A percentile compares a stretch with the other conserved stretches of the same genome.
Evolutionary conservation across 495 filamentous ascomycete genomes (phyloP).

Genomic region (Talaromyces thailandensis): DNA sequence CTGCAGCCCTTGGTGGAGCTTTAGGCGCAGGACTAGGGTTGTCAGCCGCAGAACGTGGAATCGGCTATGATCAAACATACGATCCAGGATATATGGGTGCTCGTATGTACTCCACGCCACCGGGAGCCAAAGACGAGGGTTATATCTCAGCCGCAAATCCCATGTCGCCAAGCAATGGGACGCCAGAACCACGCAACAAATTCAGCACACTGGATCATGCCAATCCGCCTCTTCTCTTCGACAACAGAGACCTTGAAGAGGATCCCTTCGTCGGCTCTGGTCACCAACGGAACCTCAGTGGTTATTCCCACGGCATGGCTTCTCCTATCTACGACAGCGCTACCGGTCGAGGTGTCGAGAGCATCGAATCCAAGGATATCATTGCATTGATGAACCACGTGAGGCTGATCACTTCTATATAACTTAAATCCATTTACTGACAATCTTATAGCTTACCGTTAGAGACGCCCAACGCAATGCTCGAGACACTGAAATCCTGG

Average conservation of each 20-base stretch:
- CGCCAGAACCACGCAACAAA: constrained; percentile 53
- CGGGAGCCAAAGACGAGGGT: constrained; percentile 66
- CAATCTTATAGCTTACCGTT: constrained; percentile 66
- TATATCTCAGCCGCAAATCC: constrained; percentile 81
- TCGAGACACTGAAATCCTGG: constrained; percentile 90
- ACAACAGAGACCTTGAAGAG: constrained; percentile 52
- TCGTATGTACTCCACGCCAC: constrained; percentile 32
- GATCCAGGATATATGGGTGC: constrained; percentile 26
- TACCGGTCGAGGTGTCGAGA: constrained; percentile 80
- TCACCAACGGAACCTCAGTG: constrained; percentile 68
- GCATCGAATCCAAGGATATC: constrained; percentile 95
- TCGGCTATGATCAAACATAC: constrained; percentile 27
- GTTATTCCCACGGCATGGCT: constrained; percentile 69
- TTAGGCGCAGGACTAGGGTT: constrained; percentile 20
- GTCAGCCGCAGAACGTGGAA: constrained; percentile 17
- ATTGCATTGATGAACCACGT: constrained; percentile 96
- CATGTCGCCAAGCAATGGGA: constrained; percentile 44
- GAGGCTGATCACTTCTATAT: constrained; percentile 24
- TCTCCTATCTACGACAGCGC: constrained; percentile 87
- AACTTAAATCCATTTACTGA: constrained; percentile 21
- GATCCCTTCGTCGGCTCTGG: constrained; percentile 46
- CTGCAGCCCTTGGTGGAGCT: constrained; percentile 23
- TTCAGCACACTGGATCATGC: constrained; percentile 49
- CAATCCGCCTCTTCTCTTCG: constrained; percentile 44
- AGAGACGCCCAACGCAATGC: constrained; percentile 95